Base-by-base conservation (phyloP, 1,139 yeast genomes). In the Yamadazyma mexicana region DNA sequence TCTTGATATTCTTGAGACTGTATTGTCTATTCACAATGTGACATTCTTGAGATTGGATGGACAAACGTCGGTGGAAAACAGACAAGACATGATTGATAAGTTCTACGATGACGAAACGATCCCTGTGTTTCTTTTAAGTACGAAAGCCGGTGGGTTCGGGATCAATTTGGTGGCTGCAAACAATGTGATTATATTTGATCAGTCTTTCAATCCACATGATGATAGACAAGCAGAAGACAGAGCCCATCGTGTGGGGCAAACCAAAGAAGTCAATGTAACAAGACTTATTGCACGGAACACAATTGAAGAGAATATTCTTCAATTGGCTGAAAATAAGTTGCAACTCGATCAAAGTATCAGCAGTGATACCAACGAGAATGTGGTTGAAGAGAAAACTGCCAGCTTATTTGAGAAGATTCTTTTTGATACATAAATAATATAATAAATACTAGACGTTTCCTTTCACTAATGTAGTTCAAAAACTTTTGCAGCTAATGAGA, bases 141-240 rank as follows among this genome's bases (percentile, higher is more conserved):
- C 99, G 3, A 88, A 87, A 58, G 98, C 98, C 0, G 99, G 98
- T 55, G 98, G 98, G 1, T 92, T 92, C 64, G 98, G 98, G 44
- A 92, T 92, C 62, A 92, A 92, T 56, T 75, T 92, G 51, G 95
- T 95, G 3, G 95, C 96, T 54, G 98, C 99, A 8, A 92, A 89
- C 56, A 81, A 84, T 45, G 98, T 92, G 3, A 75, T 92, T 39
- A 87, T 94, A 27, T 91, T 83, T 55, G 99, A 92, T 59, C 92
- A 89, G 58, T 85, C 95, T 35, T 92, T 92, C 65, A 92, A 92
- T 54, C 99, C 99, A 0, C 98, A 94, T 59, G 98, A 92, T 60
- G 99, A 92, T 58, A 86, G 85, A 57, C 99, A 92, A 66, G 99
- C 99, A 0, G 98, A 94, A 59, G 98, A 92, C 61, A 77, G 99